Base-by-base conservation (phyloP, 108 stramenopile species). In the Chaetoceros tenuissimus region DNA sequence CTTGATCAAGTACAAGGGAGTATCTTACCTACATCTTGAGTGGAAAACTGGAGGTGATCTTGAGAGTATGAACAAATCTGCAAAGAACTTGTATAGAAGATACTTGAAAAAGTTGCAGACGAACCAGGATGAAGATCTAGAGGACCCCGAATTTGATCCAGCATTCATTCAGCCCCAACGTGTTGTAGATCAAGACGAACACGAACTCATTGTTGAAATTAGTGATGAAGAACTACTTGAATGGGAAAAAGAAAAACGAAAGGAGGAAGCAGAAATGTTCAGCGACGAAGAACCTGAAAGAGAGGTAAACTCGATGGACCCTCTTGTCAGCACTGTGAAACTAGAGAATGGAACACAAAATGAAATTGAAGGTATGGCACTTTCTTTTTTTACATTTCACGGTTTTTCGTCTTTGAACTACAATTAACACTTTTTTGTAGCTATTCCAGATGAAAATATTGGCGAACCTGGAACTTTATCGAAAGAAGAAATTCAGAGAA, bases 1-100 rank as follows among this genome's bases (percentile, higher is more conserved):
- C 66, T 73, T 96, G 19, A 72, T 98, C 56, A 98, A 98, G 63
- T 98, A 87, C 82, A 93, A 89, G 72, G 93, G 93, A 34, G 74
- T 81, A 5, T 94, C 94, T 0, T 94, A 96, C 73, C 72, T 93
- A 27, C 95, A 95, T 61, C 73, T 94, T 34, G 78, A 84, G 48
- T 94, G 92, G 89, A 84, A 85, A 48, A 66, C 80, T 3, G 90
- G 89, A 2, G 75, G 79, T 10, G 90, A 94, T 53, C 55, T 96
- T 31, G 89, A 90, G 62, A 78, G 72, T 51, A 90, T 90, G 88
- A 83, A 79, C 66, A 85, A 85, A 60, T 75, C 74, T 2, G 88
- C 89, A 54, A 95, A 93, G 70, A 79, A 69, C 24, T 75, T 89
- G 1, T 88, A 92, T 61, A 78, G 85, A 24, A 81, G 94, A 7